Conservation (phyloP, 2,329 filamentous ascomycete genomes). For the Fusarium lyarnte region DNA sequence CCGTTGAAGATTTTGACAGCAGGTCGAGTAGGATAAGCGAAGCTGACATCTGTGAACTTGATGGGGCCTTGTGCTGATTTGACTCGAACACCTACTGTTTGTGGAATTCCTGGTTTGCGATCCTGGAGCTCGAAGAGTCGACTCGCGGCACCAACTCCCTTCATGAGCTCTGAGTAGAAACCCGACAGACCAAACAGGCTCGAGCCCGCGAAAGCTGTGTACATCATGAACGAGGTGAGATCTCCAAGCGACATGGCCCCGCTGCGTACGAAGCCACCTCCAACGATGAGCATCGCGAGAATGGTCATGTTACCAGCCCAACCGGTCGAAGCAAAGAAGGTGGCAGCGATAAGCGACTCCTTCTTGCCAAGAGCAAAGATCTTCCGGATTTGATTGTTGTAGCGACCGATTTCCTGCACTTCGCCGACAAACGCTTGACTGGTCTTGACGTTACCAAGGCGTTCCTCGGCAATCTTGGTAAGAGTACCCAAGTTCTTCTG, state of each 20-base stretch:
- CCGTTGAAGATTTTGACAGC: conserved; percentile 92
- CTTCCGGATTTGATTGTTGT: conserved; percentile 90
- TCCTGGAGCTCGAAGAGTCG: conserved; percentile 96
- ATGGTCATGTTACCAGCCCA: conserved; percentile 98
- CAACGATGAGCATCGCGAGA: conserved; percentile 86
- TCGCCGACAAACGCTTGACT: conserved; percentile 97
- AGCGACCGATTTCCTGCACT: conserved; percentile 86
- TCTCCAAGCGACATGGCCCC: conserved; percentile 92
- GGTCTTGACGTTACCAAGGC: conserved; percentile 95
- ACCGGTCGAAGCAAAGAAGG: conserved; percentile 87
- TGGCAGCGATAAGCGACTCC: conserved; percentile 88
- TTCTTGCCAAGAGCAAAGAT: conserved; percentile 89
- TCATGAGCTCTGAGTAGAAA: conserved; percentile 99
- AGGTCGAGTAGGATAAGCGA: conserved; percentile 93
- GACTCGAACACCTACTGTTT: conserved; percentile 83
- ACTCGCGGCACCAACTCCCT: conserved; percentile 96
- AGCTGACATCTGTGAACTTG: conserved; percentile 84
- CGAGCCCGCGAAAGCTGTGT: conserved; percentile 85
- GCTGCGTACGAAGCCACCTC: conserved; percentile 87
- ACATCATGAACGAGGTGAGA: conserved; percentile 97
- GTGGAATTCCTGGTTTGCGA: conserved; percentile 83
- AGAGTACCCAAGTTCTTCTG: conserved; percentile 92
- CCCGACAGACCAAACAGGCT: conserved; percentile 93
- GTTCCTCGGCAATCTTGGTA: conserved; percentile 97
- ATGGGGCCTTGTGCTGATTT: conserved; percentile 88